Percentiles rank a stretch among this genome's conserved stretches.
Conservation (phyloP, 1,284 basidiomycete species). For the Naganishia sp. region DNA sequence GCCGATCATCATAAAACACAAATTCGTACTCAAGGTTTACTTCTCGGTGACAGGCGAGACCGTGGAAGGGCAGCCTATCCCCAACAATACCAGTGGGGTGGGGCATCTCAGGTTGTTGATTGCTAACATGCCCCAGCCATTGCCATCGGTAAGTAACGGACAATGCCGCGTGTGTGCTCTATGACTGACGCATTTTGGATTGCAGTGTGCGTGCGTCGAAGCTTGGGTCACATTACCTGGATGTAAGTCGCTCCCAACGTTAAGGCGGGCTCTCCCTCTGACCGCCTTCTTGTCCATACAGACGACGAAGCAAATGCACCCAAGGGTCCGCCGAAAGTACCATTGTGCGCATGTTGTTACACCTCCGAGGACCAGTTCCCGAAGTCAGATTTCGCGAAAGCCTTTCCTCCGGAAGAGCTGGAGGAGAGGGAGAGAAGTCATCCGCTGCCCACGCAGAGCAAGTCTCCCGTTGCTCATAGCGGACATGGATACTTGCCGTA, state of each 20-base stretch:
- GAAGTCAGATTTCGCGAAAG: constrained; percentile 5
- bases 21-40: constrained; percentile 28
- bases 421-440: constrained; percentile 3
- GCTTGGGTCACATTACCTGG: constrained; percentile 50
- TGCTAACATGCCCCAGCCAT: background rate
- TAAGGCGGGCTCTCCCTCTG: background rate
- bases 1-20: constrained; percentile 16
- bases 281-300: background rate
- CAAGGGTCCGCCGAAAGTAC: background rate
- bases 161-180: background rate
- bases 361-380: constrained; percentile 5
- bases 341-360: constrained; percentile 23
- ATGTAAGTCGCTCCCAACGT: constrained; percentile 53
- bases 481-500: background rate
- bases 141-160: constrained; percentile 23
- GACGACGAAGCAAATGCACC: background rate
- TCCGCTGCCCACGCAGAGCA: constrained; percentile 2
- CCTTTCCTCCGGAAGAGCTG: constrained; percentile 10
- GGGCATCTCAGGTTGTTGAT: constrained; percentile 24
- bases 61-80: constrained; percentile 8
- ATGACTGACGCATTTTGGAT: background rate
- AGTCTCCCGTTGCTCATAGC: constrained; percentile 2
- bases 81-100: background rate
- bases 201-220: constrained; percentile 20
- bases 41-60: constrained; percentile 26